Evolutionary conservation across 257 asterid genomes (phyloP), one percentile per base, ranked within the genome.

Genomic region (Lavandula angustifolia): DNA sequence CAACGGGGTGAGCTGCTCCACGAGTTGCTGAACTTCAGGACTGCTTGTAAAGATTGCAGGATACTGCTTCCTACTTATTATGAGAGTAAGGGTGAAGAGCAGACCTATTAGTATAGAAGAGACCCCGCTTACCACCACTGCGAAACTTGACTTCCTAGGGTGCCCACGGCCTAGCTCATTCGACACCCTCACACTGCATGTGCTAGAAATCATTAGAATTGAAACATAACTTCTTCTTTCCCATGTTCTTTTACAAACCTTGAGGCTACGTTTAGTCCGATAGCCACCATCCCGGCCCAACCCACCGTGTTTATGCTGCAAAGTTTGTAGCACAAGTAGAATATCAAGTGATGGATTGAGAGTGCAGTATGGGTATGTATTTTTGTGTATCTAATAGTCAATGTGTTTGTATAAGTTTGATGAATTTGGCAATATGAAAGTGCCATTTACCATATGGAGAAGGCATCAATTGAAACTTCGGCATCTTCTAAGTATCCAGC

Each of bases 401-500:
- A 22, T 22, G 27, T 22, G 1, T 22, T 22, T 22, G 27, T 22
- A 22, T 22, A 22, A 22, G 27, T 22, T 22, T 22, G 27, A 22
- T 22, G 27, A 22, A 22, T 22, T 22, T 22, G 27, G 27, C 27
- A 22, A 22, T 22, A 22, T 22, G 27, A 22, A 22, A 22, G 1
- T 1, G 2, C 27, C 22, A 50, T 80, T 80, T 31, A 80, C 89
- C 89, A 83, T 62, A 78, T 77, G 13, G 89, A 78, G 42, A 78
- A 61, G 14, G 86, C 89, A 76, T 79, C 86, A 1, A 83, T 73
- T 0, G 86, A 73, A 60, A 83, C 62, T 53, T 80, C 89, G 31
- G 86, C 86, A 69, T 83, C 76, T 48, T 71, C 77, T 38, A 78
- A 60, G 42, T 74, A 66, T 54, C 89, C 89, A 52, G 89, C 84